Evolutionary conservation across 306 rosid species (phyloP), one percentile per base, ranked within the genome.

Genomic region (Cicer bijugum): DNA sequence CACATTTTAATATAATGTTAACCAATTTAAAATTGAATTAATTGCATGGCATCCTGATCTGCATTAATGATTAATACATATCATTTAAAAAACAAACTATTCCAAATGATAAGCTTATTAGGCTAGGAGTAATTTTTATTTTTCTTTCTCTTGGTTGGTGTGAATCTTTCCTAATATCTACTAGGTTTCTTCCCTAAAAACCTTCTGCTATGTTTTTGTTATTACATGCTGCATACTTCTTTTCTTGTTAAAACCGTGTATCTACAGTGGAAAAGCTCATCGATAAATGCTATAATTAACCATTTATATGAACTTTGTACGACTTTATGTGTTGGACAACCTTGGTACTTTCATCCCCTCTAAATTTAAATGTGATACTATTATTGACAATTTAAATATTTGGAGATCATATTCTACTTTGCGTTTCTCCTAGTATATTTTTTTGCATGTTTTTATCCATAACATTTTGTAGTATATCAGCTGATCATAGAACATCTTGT

Each of bases 401-500:
- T 28, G 52, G 52, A 64, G 74, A 55, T 65, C 33, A 44, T 53
- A 16, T 44, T 53, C 8, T 28, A 14, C 14, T 12, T 50, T 46
- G 6, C 6, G 19, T 10, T 39, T 11, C 53, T 75, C 48, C 9
- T 44, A 20, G 33, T 28, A 9, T 23, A 33, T 42, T n/a, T 33
- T 11, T 50, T 50, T 35, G 35, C 14, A 53, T 56, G 15, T 46
- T 16, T n/a, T 12, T 11, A 1, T 37, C 63, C 75, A 38, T 35
- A 17, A 19, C 68, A 53, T 52, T 66, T 16, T 63, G 15, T 35
- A 15, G 45, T 72, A 61, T 51, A 69, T 17, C 58, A 17, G 79
- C 52, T 75, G 71, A 71, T 44, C 20, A 50, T 57, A 7, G 43
- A 67, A 75, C 62, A 43, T 71, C 7, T 84, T 81, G 35, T 85